Base-by-base conservation (phyloP, 2,329 filamentous ascomycete genomes). In the Didymosphaeria variabile region DNA sequence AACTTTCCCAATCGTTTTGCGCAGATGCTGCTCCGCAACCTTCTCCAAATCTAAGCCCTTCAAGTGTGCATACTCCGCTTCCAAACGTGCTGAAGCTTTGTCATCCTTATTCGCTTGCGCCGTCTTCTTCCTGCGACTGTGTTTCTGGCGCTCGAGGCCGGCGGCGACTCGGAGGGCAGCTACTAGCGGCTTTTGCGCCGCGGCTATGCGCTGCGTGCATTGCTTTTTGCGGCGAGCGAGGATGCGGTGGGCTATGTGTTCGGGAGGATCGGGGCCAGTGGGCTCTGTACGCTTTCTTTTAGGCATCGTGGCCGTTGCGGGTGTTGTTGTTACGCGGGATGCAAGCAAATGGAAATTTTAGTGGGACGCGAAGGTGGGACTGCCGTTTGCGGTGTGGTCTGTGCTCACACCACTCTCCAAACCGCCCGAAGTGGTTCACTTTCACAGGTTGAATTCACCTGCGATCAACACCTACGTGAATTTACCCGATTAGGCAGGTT, bases 81-180 rank as follows among this genome's bases (percentile, higher is more conserved):
- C 86, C 34, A 94, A 79, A 21, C 90, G 82, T 60, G 81, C 79
- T 23, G 86, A 79, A 70, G 88, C 78, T 26, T 75, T 74, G 21
- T 75, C 75, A 34, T 86, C 81, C 12, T 79, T 79, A 40, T 83
- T 80, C 8, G 74, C 65, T 44, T 77, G 79, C 0, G 86, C 86
- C 2, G 79, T 81, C 72, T 89, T 89, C 67, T 84, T 82, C 59
- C 89, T 85, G 61, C 91, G 81, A 23, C 86, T 84, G 59, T 89
- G 84, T 66, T 93, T 91, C 79, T 94, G 92, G 49, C 91, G 85
- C 81, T 94, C 91, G 72, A 92, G 90, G 50, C 89, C 89, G 73
- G 91, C 92, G 59, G 89, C 90, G 12, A 84, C 82, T 77, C 93
- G 93, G 62, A 94, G 83, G 0, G 89, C 90, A 63, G 85, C 84